Conservation (phyloP, 768 basidiomycete genomes). For the Boletellus emodensis region DNA sequence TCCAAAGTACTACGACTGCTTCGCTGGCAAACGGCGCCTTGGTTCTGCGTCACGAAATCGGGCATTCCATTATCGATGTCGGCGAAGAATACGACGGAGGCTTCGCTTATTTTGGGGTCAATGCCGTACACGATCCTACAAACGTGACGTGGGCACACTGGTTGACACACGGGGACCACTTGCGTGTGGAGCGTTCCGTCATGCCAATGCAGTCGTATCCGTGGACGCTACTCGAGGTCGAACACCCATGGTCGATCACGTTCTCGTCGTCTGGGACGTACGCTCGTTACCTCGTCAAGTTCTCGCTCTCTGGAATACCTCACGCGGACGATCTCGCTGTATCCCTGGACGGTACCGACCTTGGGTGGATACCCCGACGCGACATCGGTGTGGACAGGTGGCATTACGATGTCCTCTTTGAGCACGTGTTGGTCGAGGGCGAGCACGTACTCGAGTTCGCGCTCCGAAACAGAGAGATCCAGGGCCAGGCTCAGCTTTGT, state of each 20-base stretch:
- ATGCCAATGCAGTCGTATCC: constrained; percentile 77
- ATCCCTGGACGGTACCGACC: constrained; percentile 54
- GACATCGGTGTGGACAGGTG: constrained; percentile 68
- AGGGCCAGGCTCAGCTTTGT: constrained; percentile 68
- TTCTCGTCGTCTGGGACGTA: constrained; percentile 67
- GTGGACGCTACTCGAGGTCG: constrained; percentile 67
- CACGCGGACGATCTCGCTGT: constrained; percentile 49
- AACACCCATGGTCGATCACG: constrained; percentile 51
- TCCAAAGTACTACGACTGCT: constrained; percentile 64
- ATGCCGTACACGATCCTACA: constrained; percentile 47
- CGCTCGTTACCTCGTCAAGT: constrained; percentile 55
- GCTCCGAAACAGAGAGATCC: constrained; percentile 43
- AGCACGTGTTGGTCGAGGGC: constrained; percentile 42
- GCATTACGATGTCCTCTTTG: constrained; percentile 61
- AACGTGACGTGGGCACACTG: constrained; percentile 68
- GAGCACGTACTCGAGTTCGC: constrained; percentile 57
- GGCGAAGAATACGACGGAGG: constrained; percentile 87
- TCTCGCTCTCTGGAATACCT: constrained; percentile 73
- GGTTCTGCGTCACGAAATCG: constrained; percentile 75
- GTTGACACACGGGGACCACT: constrained; percentile 42
- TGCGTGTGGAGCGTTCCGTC: constrained; percentile 59
- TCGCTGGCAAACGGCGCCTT: constrained; percentile 70
- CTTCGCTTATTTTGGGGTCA: constrained; percentile 65
- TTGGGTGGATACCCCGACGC: constrained; percentile 49
- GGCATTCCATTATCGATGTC: constrained; percentile 73